Evolutionary conservation across 2,329 filamentous ascomycete species (phyloP).

Genomic region (Niveomyces coronatus): DNA sequence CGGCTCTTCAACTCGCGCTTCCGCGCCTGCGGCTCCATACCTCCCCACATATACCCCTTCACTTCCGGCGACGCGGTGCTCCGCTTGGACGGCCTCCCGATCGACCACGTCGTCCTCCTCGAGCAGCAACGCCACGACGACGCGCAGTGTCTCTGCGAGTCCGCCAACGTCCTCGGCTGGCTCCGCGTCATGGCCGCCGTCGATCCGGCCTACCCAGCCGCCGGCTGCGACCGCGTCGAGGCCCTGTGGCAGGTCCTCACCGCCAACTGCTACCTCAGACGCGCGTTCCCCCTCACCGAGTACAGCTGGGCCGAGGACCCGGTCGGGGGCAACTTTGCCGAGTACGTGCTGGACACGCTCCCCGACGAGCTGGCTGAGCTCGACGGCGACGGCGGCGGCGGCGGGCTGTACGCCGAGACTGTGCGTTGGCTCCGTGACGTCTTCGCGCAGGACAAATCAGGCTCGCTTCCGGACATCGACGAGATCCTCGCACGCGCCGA

Average conservation of each 20-base stretch:
- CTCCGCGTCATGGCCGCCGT: not conserved
- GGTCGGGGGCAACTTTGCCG: conserved; percentile 6
- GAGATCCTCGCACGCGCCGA: not conserved
- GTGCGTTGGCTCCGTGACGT: not conserved
- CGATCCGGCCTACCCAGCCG: conserved; percentile 4
- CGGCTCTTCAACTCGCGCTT: conserved; percentile 4
- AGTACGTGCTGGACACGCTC: conserved; percentile 3
- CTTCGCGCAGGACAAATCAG: not conserved
- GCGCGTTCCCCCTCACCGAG: conserved; percentile 5
- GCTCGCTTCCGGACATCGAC: conserved; percentile 4
- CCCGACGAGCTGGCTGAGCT: not conserved
- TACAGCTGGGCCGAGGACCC: conserved; percentile 7
- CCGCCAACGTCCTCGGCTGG: conserved; percentile 2
- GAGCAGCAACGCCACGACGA: not conserved
- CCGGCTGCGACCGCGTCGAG: conserved; percentile 7
- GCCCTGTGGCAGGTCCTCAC: conserved; percentile 9
- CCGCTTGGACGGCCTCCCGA: conserved; percentile 1
- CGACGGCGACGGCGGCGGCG: not conserved
- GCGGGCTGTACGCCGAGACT: not conserved
- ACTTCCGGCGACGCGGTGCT: not conserved
- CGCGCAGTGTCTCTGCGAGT: conserved; percentile 1
- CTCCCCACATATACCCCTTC: conserved; percentile 1
- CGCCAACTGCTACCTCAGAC: conserved; percentile 7
- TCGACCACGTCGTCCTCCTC: conserved; percentile 2
- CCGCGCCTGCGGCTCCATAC: conserved; percentile 1